Evolutionary conservation across 176 grass and related monocot species (phyloP).

Genomic region (Leersia perrieri): DNA sequence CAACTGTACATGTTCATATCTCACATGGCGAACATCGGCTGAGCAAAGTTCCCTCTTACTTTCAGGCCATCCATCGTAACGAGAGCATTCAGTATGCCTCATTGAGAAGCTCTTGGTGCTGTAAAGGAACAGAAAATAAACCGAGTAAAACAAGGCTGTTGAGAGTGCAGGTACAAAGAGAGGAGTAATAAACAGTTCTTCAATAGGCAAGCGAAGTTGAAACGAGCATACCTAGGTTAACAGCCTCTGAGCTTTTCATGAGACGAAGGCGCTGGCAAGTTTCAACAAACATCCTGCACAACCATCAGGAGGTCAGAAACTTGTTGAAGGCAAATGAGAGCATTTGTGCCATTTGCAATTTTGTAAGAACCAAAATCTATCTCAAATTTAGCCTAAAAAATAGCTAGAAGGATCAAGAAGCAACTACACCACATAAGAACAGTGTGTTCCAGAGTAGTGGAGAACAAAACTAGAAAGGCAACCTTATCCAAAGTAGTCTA

Average conservation of each 20-base stretch:
- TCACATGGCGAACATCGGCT: constrained; percentile 37
- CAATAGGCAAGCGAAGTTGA: not conserved
- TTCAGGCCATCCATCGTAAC: constrained; percentile 1
- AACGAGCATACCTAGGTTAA: constrained; percentile 58
- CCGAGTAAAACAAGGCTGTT: not conserved
- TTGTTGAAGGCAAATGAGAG: not conserved
- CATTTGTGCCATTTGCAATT: not conserved
- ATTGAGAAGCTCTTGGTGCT: constrained; percentile 63
- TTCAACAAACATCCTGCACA: constrained; percentile 76
- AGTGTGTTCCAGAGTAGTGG: constrained; percentile 15
- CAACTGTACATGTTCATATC: constrained; percentile 69
- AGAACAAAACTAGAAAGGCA: constrained; percentile 42
- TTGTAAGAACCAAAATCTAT: not conserved
- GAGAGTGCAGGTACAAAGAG: not conserved
- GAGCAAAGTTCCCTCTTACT: constrained; percentile 38
- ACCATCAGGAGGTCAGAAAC: constrained; percentile 7
- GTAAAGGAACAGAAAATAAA: constrained; percentile 29
- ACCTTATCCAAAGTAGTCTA: constrained; percentile 29
- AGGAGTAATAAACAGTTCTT: not conserved
- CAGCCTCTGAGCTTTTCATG: constrained; percentile 83
- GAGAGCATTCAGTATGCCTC: not conserved
- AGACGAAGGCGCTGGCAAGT: constrained; percentile 77
- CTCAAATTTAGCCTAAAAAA: not conserved
- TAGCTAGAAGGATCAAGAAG: constrained; percentile 23
- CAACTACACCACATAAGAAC: not conserved